Evolutionary conservation across 139 green algal species (phyloP), one percentile per base, ranked within the genome.

Genomic region (Pedinophyceae sp.): DNA sequence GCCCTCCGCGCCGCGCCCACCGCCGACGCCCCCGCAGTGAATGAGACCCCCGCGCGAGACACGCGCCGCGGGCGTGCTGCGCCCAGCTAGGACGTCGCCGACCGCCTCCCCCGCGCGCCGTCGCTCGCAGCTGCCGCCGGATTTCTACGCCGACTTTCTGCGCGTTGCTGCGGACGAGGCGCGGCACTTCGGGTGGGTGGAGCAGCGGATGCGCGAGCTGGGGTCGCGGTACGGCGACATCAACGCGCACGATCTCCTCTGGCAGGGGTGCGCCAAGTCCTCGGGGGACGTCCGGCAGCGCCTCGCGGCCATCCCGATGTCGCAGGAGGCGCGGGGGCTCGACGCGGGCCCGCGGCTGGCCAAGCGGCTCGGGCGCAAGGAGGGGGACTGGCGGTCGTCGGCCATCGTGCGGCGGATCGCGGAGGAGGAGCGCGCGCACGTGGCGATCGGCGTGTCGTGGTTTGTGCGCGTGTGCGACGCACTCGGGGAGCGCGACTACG

Each of bases 81-180:
- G 22, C 54, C 24, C 48, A 17, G 34, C 26, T 60, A 13, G 17
- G 25, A 1, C n/a, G n/a, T n/a, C n/a, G n/a, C n/a, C n/a, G n/a
- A n/a, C n/a, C n/a, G n/a, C n/a, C n/a, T n/a, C n/a, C n/a, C n/a
- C n/a, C n/a, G n/a, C n/a, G n/a, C n/a, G n/a, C n/a, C n/a, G n/a
- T n/a, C n/a, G n/a, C n/a, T n/a, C n/a, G n/a, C n/a, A n/a, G n/a
- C 60, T 78, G 40, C 66, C 64, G 16, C 47, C 59, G 15, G 34
- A 29, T 10, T 93, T 92, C 55, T 89, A 83, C 28, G 57, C 64
- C 39, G 84, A 93, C 65, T 92, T 93, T 77, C 75, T 74, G 0
- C 52, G 73, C 3, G 80, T 93, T 40, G 83, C 78, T 2, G 83
- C 89, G 55, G 83, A 93, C 39, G 83, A 93, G 59, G 57, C 39